Percentiles rank a stretch among this genome's conserved stretches.
Conservation (phyloP, 208 protist genomes). For the Acanthamoeba culbertsoni region DNA sequence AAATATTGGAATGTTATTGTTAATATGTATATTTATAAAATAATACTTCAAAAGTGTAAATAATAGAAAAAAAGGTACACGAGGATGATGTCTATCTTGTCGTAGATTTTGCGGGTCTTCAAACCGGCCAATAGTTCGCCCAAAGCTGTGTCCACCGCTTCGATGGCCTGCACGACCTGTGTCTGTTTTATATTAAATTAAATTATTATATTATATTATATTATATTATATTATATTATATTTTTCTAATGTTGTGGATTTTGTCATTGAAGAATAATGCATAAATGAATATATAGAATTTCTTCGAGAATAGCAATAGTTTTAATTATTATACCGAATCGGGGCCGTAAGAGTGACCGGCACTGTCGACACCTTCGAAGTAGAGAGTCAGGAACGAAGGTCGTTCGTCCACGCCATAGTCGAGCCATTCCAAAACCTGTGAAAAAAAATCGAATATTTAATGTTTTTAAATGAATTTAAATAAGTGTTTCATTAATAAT, state of each 20-base stretch:
- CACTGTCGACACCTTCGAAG: constrained; percentile 45
- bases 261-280: too few species aligned
- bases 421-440: constrained; percentile 51
- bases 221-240: too few species aligned
- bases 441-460: not conserved
- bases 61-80: too few species aligned
- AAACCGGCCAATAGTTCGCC: not conserved
- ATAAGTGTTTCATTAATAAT: too few species aligned
- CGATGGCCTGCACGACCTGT: not conserved
- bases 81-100: not conserved
- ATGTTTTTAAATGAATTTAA: too few species aligned
- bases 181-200: not conserved
- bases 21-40: too few species aligned
- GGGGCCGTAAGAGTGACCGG: constrained; percentile 12
- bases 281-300: too few species aligned
- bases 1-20: not conserved
- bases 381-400: constrained; percentile 39
- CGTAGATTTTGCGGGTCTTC: not conserved
- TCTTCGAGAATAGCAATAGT: not conserved
- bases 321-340: not conserved
- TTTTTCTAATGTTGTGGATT: too few species aligned
- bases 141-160: not conserved
- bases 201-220: too few species aligned
- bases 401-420: not conserved
- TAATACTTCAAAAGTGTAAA: too few species aligned